These are phyloP conservation scores for Torrubiella hemipterigena DNA, from an alignment of 2,329 filamentous ascomycete genomes.

Conservation along the genomic window DNA sequence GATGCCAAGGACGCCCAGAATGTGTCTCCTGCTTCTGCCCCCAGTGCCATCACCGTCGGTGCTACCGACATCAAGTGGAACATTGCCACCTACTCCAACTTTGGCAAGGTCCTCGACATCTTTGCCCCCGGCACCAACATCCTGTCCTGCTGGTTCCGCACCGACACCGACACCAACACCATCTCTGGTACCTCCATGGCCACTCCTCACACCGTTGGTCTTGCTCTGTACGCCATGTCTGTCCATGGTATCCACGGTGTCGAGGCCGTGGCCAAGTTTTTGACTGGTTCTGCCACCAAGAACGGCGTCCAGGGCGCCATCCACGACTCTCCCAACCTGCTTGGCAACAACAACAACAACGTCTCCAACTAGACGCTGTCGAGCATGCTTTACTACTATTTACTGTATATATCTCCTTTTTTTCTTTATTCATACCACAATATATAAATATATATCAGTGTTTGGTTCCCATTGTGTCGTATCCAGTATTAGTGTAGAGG, in stretches of 20 bases:
- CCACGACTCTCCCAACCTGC: conserved; percentile 3
- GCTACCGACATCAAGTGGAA: conserved; percentile 18
- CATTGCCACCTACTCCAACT: conserved; percentile 31
- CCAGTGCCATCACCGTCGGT: conserved; percentile 15
- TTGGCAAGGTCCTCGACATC: conserved; percentile 28
- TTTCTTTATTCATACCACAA: too few species aligned
- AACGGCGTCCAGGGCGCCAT: conserved; percentile 2
- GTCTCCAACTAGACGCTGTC: not conserved
- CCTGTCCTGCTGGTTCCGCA: conserved; percentile 28
- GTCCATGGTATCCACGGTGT: conserved; percentile 3
- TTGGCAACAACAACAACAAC: conserved; percentile 4
- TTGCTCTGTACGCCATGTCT: conserved; percentile 28
- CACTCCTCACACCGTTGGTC: conserved; percentile 37
- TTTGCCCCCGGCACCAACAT: conserved; percentile 31
- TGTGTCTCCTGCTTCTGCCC: conserved; percentile 12
- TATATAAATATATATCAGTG: too few species aligned
- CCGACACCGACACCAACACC: conserved; percentile 19
- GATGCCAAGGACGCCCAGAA: conserved; percentile 6
- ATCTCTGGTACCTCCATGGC: conserved; percentile 42
- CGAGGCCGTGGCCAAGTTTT: conserved; percentile 1
- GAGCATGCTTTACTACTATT: too few species aligned
- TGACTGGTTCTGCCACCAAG: conserved; percentile 3
- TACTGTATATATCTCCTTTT: too few species aligned
- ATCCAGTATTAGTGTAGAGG: too few species aligned
- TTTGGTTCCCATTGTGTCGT: too few species aligned